Base-by-base conservation (phyloP, 106 monocot species). In the Posidonia australis region DNA sequence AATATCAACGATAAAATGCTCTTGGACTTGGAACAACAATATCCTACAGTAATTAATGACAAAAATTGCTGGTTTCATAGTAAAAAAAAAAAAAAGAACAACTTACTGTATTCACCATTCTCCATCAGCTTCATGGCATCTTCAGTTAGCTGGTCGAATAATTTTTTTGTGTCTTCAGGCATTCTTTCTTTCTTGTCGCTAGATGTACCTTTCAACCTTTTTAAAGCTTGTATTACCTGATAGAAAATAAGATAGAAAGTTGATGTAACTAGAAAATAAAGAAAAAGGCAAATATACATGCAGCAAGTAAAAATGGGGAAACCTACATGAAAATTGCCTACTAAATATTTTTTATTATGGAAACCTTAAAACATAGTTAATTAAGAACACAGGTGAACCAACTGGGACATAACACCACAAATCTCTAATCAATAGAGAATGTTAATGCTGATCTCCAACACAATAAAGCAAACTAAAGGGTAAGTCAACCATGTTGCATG, bases 101-200 rank as follows among this genome's bases (percentile, higher is more conserved):
- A 80, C 67, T 77, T 79, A 91, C 98, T 79, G 71, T 87, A 98
- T 54, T 98, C 98, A 18, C 98, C 98, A 77, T 85, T 88, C 77
- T 91, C 98, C 98, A 98, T 81, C 18, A 98, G 77, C 70, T 91
- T 98, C 98, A 98, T 83, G 49, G 98, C 90, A 81, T 80, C 75
- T 70, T 98, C 98, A 51, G 98, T 98, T 20, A 98, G 77, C 64
- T 88, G 80, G 81, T 98, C 98, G 75, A 98, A 98, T 12, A 85
- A 51, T 17, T 56, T 80, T 55, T 98, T 90, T 30, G 79, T 83
- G 46, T 67, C 80, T 51, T 83, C 91, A 44, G 90, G 63, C 98
- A 98, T 98, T 79, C 81, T 98, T 42, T 63, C 82, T 66, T 72
- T 80, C 46, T 77, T 83, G 51, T 72, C 80, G 58, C 59, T 64